phyloP scores from a whole-genome alignment of 2,329 filamentous ascomycete genomes.

The Talaromyces sp. region DNA sequence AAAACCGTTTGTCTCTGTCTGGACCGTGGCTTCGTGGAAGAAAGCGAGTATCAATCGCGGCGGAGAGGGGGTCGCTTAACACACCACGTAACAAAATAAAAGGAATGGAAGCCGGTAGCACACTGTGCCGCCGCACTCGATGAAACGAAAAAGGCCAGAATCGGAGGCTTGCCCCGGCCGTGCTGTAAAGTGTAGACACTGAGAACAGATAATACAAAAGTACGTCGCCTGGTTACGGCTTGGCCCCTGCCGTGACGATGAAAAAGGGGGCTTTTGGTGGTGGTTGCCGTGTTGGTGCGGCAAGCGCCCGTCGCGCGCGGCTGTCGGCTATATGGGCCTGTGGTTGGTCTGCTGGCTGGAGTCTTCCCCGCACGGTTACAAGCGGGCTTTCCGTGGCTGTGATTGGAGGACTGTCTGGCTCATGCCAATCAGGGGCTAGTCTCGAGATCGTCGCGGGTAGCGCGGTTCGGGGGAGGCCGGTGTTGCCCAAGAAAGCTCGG shows the following conservation, averaged over 20 bases:
- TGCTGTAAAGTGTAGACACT: not conserved
- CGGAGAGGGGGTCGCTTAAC: not conserved
- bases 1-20: not conserved
- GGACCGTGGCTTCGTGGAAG: not conserved
- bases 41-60: not conserved
- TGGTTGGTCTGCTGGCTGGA: not conserved
- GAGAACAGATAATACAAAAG: not conserved
- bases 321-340: constrained; percentile 15
- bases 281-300: constrained; percentile 10
- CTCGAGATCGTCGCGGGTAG: not conserved
- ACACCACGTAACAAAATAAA: not conserved
- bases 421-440: not conserved
- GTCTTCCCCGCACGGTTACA: not conserved
- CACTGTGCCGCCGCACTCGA: constrained; percentile 2
- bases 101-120: constrained; percentile 11
- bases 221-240: not conserved
- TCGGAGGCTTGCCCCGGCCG: constrained; percentile 9
- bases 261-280: not conserved
- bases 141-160: not conserved
- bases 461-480: not conserved
- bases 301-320: constrained; percentile 36
- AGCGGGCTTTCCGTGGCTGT: not conserved
- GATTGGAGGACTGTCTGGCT: not conserved
- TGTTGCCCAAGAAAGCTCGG: not conserved
- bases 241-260: not conserved